Conservation (phyloP, 306 rosid species). For the Cyclanthera cordifolia region DNA sequence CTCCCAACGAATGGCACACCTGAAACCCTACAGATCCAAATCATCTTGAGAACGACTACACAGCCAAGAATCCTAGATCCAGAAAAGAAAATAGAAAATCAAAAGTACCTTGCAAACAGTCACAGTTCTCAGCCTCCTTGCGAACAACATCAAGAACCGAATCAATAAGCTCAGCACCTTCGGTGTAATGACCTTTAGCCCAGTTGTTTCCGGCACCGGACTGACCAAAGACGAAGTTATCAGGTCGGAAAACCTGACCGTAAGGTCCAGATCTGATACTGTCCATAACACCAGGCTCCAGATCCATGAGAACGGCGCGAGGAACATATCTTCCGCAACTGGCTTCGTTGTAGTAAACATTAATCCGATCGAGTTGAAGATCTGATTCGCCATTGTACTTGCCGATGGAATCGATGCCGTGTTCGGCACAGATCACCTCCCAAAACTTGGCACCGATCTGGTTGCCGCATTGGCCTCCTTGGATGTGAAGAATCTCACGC, state of each 20-base stretch:
- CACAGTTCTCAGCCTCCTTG: conserved; percentile 44
- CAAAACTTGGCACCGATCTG: conserved; percentile 43
- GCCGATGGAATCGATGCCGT: conserved; percentile 37
- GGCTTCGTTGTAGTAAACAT: conserved; percentile 41
- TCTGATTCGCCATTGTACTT: conserved; percentile 29
- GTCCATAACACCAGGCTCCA: conserved; percentile 44
- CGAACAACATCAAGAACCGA: conserved; percentile 42
- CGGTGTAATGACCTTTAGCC: conserved; percentile 41
- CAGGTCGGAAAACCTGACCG: conserved; percentile 39
- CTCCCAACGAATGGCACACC: conserved; percentile 35
- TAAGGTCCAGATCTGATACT: conserved; percentile 36
- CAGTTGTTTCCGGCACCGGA: conserved; percentile 43
- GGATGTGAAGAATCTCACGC: conserved; percentile 48
- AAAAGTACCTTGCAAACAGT: conserved; percentile 34
- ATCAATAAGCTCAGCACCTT: conserved; percentile 38
- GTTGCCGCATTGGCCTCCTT: conserved; percentile 48
- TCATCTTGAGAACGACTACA: not conserved
- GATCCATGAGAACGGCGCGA: conserved; percentile 42
- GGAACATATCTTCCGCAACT: conserved; percentile 35
- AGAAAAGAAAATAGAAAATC: too few species aligned
- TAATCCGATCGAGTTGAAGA: conserved; percentile 41
- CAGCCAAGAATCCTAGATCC: not conserved
- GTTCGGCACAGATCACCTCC: conserved; percentile 35
- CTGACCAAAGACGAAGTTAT: conserved; percentile 37
- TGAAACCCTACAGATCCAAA: conserved; percentile 25